phyloP scores from a whole-genome alignment of 192 early-diverging fungal species.

The Polychytrium aggregatum region DNA sequence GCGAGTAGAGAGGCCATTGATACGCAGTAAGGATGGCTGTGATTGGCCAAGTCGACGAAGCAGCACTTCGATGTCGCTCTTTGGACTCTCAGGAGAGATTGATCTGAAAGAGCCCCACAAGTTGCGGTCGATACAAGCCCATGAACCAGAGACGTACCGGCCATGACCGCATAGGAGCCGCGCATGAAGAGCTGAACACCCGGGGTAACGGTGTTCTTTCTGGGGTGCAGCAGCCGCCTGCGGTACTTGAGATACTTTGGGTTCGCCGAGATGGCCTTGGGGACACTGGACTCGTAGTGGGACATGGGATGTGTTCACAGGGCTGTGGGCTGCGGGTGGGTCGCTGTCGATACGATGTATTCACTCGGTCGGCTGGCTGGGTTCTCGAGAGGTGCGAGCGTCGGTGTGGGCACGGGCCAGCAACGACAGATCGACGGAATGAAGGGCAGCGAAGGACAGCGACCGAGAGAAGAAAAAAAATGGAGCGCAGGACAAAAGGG shows the following conservation, averaged over 20 bases:
- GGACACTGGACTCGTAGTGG: constrained; percentile 12
- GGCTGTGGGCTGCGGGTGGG: not conserved
- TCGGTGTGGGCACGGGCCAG: no score
- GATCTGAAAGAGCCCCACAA: not conserved
- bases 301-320: constrained; percentile 1
- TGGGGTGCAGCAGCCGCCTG: constrained; percentile 3
- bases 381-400: no score
- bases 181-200: not conserved
- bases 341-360: no score
- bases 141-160: not conserved
- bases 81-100: not conserved
- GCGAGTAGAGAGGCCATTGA: not conserved
- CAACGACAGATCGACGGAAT: no score
- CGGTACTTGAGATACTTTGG: constrained; percentile 5
- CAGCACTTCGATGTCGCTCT: no score
- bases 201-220: not conserved
- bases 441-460: no score
- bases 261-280: constrained; percentile 8
- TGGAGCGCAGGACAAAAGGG: no score
- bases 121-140: not conserved
- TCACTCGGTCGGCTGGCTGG: no score
- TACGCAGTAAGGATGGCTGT: no score
- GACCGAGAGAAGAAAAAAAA: no score
- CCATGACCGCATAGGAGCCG: no score
- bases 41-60: no score